Evolutionary conservation across 768 basidiomycete genomes (phyloP), one percentile per base, ranked within the genome.

Genomic region (Mycena olivaceomarginata): DNA sequence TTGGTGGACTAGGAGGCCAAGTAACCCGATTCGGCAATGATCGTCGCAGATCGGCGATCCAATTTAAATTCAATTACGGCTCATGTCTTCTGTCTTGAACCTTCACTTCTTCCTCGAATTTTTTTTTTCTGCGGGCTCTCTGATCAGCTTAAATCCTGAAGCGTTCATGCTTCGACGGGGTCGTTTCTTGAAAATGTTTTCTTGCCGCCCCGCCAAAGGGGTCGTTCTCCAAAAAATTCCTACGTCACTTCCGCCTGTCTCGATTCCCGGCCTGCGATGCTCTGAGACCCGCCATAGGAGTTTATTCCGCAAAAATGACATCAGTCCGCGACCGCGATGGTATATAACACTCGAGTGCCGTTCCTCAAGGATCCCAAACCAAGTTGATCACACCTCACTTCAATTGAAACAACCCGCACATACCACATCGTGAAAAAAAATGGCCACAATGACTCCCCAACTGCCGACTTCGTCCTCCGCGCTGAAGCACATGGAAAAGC

Each of bases 401-500:
- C 4, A 31, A 31, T 31, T 31, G 31, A 31, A 31, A 31, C 31
- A 31, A 31, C 25, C 53, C 53, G 2, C 53, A 7, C n/a, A 56
- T n/a, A 56, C 53, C n/a, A 56, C 13, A 4, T n/a, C 12, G 10
- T 20, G 16, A 41, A 60, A 13, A 20, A 73, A 48, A 39, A 75
- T 65, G 51, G 64, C 77, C 53, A 43, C 60, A 53, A 72, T 67
- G 6, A 73, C 68, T 72, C 85, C 87, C 76, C 70, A 43, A 6
- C 77, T 7, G 18, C 80, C 77, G 60, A 75, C 70, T 22, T 80
- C 59, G 77, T 80, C 63, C 7, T 70, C 80, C 73, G 81, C 85
- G 10, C 64, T 86, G 57, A 88, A 87, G 80, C 83, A 86, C 79
- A 72, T 87, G 64, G 88, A 90, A 73, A 89, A 86, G 74, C 80